A percentile compares a stretch with the other conserved stretches of the same genome.
These are phyloP conservation scores for Boletus huronensis DNA, from an alignment of 768 basidiomycete species.

Conservation along the genomic window DNA sequence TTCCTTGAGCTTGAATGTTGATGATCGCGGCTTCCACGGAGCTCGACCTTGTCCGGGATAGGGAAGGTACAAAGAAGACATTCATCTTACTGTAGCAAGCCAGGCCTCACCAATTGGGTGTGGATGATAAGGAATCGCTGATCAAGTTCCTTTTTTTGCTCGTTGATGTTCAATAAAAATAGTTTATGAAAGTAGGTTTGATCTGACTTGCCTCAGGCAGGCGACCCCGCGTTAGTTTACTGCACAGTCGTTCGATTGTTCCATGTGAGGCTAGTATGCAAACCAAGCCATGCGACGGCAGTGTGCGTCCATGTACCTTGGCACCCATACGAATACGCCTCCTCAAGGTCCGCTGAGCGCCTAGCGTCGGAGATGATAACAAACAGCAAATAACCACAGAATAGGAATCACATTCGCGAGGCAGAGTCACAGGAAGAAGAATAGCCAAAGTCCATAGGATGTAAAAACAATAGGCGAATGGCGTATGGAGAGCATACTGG, in stretches of 20 bases:
- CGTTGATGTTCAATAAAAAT: not conserved
- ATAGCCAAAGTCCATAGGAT: constrained; percentile 2
- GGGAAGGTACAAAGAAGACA: constrained; percentile 9
- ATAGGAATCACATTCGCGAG: not conserved
- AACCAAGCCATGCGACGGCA: constrained; percentile 15
- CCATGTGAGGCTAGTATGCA: not conserved
- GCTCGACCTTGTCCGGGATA: constrained; percentile 7
- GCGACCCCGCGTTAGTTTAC: constrained; percentile 11
- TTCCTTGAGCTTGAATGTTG: not conserved
- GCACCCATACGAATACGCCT: not conserved
- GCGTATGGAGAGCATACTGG: not conserved
- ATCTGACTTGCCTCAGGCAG: constrained; percentile 9
- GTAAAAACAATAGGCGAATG: not conserved
- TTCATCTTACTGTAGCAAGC: constrained; percentile 1
- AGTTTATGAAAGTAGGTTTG: constrained; percentile 2
- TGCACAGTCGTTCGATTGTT: constrained; percentile 12
- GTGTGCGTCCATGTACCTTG: constrained; percentile 23
- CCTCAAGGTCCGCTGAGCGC: not conserved
- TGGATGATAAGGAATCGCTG: constrained; percentile 8
- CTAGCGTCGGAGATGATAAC: not conserved
- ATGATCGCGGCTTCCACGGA: constrained; percentile 24
- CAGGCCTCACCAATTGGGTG: constrained; percentile 24
- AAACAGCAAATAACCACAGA: not conserved
- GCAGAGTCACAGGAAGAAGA: constrained; percentile 1
- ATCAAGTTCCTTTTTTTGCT: constrained; percentile 4